Percentiles rank a stretch among this genome's conserved stretches.
Conservation (phyloP, 164 flowering plant species). For the Piper betle region DNA sequence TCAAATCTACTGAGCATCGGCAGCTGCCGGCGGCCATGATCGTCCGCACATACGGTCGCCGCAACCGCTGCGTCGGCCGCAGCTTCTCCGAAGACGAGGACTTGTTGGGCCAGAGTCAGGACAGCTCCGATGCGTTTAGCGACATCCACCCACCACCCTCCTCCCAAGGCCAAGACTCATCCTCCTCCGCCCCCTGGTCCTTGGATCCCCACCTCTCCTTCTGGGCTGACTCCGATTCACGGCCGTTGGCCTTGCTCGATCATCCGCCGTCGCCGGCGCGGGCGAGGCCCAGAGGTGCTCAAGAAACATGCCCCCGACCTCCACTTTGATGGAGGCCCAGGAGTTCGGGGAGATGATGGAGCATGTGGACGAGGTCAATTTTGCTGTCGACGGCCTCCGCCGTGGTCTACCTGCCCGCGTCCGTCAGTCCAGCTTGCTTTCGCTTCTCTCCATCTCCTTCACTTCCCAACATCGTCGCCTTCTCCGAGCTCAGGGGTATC, state of each 20-base stretch:
- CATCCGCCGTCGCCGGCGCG: constrained; percentile 9
- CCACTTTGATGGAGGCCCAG: constrained; percentile 91
- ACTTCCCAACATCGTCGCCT: constrained; percentile 59
- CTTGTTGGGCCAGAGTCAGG: constrained; percentile 25
- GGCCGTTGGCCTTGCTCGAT: constrained; percentile 12
- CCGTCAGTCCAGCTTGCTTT: constrained; percentile 60
- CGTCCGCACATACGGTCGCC: constrained; percentile 75
- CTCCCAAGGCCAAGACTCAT: constrained; percentile 47
- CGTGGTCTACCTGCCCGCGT: constrained; percentile 52
- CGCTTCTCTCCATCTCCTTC: constrained; percentile 53
- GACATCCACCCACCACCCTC: constrained; percentile 2
- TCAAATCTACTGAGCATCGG: background rate
- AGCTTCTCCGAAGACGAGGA: constrained; percentile 21
- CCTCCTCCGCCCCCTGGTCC: constrained; percentile 28
- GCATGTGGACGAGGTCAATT: constrained; percentile 83
- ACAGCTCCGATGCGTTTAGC: constrained; percentile 22
- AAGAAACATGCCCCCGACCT: constrained; percentile 17
- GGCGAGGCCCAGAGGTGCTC: constrained; percentile 14
- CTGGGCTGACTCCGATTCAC: constrained; percentile 1
- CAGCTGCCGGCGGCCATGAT: constrained; percentile 33
- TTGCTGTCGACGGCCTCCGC: constrained; percentile 80
- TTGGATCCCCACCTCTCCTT: constrained; percentile 28
- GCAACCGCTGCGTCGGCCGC: constrained; percentile 35
- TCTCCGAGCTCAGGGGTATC: constrained; percentile 69
- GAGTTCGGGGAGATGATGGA: constrained; percentile 98